Conservation (phyloP, 2,329 filamentous ascomycete genomes). For the Ceratocystiopsis minuta region DNA sequence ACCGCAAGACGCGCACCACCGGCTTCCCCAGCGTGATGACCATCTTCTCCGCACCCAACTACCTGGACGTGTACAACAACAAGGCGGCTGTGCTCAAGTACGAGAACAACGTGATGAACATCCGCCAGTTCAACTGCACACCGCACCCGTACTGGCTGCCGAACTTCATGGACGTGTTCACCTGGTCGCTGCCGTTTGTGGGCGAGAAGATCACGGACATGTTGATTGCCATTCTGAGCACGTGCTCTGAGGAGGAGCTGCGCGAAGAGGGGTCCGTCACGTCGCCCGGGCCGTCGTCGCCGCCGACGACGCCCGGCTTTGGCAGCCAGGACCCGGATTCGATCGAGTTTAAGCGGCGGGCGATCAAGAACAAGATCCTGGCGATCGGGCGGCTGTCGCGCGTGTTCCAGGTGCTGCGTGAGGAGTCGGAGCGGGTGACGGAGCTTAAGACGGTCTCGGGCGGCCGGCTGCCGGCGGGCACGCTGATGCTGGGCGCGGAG, state of each 20-base stretch:
- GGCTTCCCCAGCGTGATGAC: constrained; percentile 99
- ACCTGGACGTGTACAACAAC: constrained; percentile 99
- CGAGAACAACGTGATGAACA: constrained; percentile 99
- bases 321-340: constrained; percentile 50
- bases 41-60: constrained; percentile 97
- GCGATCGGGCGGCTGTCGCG: constrained; percentile 91
- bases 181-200: constrained; percentile 98
- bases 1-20: constrained; percentile 92
- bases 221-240: constrained; percentile 96
- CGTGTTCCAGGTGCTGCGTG: constrained; percentile 94
- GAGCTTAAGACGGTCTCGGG: constrained; percentile 95
- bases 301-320: constrained; percentile 34
- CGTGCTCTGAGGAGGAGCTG: constrained; percentile 96
- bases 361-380: constrained; percentile 99
- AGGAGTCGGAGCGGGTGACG: constrained; percentile 91
- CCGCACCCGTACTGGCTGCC: constrained; percentile 98
- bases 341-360: constrained; percentile 82
- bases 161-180: constrained; percentile 99
- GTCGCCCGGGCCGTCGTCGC: constrained; percentile 57
- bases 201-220: constrained; percentile 99
- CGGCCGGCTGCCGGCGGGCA: constrained; percentile 80
- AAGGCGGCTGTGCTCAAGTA: constrained; percentile 98
- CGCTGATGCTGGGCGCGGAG: constrained; percentile 93
- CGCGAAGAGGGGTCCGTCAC: constrained; percentile 62
- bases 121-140: constrained; percentile 98